Conservation (phyloP, 768 basidiomycete species). For the Melanogaster broomeanus region DNA sequence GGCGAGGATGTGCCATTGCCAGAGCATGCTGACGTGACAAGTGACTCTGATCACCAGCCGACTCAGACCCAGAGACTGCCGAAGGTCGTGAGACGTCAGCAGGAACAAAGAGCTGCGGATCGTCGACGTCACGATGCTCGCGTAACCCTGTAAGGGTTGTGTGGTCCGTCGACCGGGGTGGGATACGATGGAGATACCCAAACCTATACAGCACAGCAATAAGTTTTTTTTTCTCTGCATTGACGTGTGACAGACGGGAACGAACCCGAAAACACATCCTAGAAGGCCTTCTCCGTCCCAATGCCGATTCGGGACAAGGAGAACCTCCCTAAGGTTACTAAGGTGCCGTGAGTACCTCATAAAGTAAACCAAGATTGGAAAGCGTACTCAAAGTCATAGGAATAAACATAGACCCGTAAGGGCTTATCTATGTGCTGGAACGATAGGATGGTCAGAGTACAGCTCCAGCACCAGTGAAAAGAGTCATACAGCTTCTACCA, state of each 20-base stretch:
- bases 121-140: slow-evolving; percentile 55
- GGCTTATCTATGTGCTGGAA: slow-evolving; percentile 91
- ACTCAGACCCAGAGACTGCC: background rate
- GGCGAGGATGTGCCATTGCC: slow-evolving; percentile 30
- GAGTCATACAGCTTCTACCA: slow-evolving; percentile 83
- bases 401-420: slow-evolving; percentile 93
- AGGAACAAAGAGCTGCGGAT: slow-evolving; percentile 72
- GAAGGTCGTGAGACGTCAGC: slow-evolving; percentile 46
- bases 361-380: background rate
- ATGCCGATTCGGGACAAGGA: slow-evolving; percentile 92
- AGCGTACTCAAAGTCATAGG: slow-evolving; percentile 92
- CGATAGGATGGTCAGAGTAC: slow-evolving; percentile 2
- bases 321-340: slow-evolving; percentile 90
- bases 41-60: slow-evolving; percentile 7
- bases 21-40: slow-evolving; percentile 13
- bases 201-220: no score
- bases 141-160: slow-evolving; percentile 57
- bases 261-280: slow-evolving; percentile 94
- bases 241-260: slow-evolving; percentile 10
- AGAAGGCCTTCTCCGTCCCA: slow-evolving; percentile 97
- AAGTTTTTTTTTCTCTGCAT: slow-evolving; percentile 3
- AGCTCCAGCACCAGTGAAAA: background rate
- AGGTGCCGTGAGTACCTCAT: slow-evolving; percentile 9
- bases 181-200: slow-evolving; percentile 92
- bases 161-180: slow-evolving; percentile 66